Percentiles rank a stretch among this genome's conserved stretches.
phyloP scores from a whole-genome alignment of 108 stramenopile genomes.

The Seminavis robusta region DNA sequence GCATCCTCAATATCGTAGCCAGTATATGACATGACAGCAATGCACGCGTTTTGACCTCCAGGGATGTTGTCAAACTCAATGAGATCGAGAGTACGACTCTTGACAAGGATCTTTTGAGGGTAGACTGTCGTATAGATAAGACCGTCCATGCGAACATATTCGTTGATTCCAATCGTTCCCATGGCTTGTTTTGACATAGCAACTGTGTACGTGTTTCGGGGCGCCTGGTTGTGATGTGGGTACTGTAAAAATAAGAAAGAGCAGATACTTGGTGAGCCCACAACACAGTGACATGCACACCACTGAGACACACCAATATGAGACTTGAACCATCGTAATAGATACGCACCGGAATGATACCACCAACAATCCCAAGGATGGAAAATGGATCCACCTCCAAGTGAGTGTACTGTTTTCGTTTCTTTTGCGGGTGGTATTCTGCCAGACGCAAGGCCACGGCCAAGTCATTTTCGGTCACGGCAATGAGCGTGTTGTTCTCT shows the following conservation, averaged over 20 bases:
- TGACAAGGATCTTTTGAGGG: slow-evolving; percentile 97
- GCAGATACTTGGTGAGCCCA: neutral
- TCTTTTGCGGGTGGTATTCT: slow-evolving; percentile 4
- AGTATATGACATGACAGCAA: slow-evolving; percentile 98
- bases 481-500: slow-evolving; percentile 97
- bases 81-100: slow-evolving; percentile 92
- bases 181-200: slow-evolving; percentile 99
- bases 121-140: slow-evolving; percentile 96
- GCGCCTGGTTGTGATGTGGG: slow-evolving; percentile 99
- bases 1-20: slow-evolving; percentile 99
- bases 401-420: slow-evolving; percentile 83
- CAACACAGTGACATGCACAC: neutral
- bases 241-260: slow-evolving; percentile 29
- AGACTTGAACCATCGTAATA: neutral
- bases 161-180: slow-evolving; percentile 94
- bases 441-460: slow-evolving; percentile 45
- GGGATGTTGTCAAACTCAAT: slow-evolving; percentile 97
- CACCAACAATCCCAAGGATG: slow-evolving; percentile 95
- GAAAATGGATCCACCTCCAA: slow-evolving; percentile 99
- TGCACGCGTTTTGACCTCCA: slow-evolving; percentile 96
- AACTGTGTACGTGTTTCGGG: slow-evolving; percentile 92
- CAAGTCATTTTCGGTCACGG: slow-evolving; percentile 87
- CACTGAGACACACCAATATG: neutral
- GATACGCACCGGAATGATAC: slow-evolving; percentile 82
- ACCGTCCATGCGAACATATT: slow-evolving; percentile 96